Conservation (phyloP, 495 filamentous ascomycete genomes). For the Penicillium steckii region DNA sequence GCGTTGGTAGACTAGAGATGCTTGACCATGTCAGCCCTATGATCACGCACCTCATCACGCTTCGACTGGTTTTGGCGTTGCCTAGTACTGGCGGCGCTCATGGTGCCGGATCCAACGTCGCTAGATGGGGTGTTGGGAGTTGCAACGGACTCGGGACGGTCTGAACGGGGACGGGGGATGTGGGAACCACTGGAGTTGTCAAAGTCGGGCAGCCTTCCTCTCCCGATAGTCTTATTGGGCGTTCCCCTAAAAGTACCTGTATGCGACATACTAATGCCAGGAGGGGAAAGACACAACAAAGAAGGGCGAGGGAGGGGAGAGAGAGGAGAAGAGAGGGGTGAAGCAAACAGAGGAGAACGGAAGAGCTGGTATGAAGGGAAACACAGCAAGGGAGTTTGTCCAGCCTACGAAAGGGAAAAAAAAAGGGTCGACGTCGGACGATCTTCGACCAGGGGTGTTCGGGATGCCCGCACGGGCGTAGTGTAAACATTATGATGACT, state of each 20-base stretch:
- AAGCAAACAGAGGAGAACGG: slow-evolving; percentile 15
- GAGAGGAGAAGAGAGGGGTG: slow-evolving; percentile 16
- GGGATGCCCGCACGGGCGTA: slow-evolving; percentile 14
- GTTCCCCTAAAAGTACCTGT: slow-evolving; percentile 51
- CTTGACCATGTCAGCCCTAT: slow-evolving; percentile 5
- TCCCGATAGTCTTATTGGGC: slow-evolving; percentile 50
- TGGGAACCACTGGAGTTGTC: slow-evolving; percentile 63
- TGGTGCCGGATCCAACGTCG: slow-evolving; percentile 52
- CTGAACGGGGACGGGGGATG: slow-evolving; percentile 82
- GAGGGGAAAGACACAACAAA: slow-evolving; percentile 22
- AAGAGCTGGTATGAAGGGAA: slow-evolving; percentile 9
- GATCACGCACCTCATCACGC: slow-evolving; percentile 84
- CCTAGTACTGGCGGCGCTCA: slow-evolving; percentile 72
- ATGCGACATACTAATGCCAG: slow-evolving; percentile 53
- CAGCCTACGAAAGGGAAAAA: slow-evolving; percentile 7
- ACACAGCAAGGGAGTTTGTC: slow-evolving; percentile 20
- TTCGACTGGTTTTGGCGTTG: slow-evolving; percentile 93
- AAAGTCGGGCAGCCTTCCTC: slow-evolving; percentile 68
- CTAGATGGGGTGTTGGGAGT: slow-evolving; percentile 58
- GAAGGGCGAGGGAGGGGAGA: slow-evolving; percentile 12
- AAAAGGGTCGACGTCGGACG: slow-evolving; percentile 24
- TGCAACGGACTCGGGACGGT: slow-evolving; percentile 63
- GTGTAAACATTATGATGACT: slow-evolving; percentile 16
- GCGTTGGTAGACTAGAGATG: background rate
- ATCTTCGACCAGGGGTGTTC: slow-evolving; percentile 32